Conservation (phyloP, 306 rosid species). For the apple (Malus domestica) region ASM211411v1 NC_041800.1:27596233-27596732, state of each 20-base stretch:
- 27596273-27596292: not conserved
- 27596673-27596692: constrained; percentile 47
- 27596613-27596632: constrained; percentile 25
- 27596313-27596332: constrained; percentile 1
- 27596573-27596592: not conserved
- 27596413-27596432: constrained; percentile 25
- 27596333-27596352: constrained; percentile 24
- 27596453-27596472: constrained; percentile 14
- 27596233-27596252: constrained; percentile 30
- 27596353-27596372: constrained; percentile 1
- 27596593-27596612: constrained; percentile 11
- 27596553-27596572: not conserved
- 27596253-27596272: constrained; percentile 18
- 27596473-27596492: constrained; percentile 46
- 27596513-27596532: constrained; percentile 14
- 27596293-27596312: constrained; percentile 15
- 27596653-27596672: constrained; percentile 23
- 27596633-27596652: constrained; percentile 22
- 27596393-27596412: not conserved
- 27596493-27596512: not conserved
- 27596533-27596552: not conserved
- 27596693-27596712: constrained; percentile 25
- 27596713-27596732: constrained; percentile 7
- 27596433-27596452: constrained; percentile 28
- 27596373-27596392: not conserved